Percentiles rank a stretch among this genome's conserved stretches.
phyloP scores from a whole-genome alignment of 768 basidiomycete species.

The Rhodosporidiobolus sp. region DNA sequence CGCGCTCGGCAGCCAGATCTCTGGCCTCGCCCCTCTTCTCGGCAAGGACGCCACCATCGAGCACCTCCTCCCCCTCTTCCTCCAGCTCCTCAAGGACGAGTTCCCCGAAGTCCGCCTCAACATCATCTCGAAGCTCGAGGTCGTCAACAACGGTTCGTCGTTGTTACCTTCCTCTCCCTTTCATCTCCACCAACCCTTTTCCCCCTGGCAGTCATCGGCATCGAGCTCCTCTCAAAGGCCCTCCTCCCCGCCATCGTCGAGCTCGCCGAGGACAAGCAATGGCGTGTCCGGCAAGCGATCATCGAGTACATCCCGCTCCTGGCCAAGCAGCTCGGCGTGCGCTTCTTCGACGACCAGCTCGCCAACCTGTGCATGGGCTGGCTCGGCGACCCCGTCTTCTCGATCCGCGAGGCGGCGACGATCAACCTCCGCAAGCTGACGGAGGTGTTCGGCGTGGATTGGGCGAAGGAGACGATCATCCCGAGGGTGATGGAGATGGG shows the following conservation, averaged over 20 bases:
- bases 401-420: conserved; percentile 97
- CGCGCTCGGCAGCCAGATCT: conserved; percentile 91
- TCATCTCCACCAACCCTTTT: background rate
- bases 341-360: conserved; percentile 96
- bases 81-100: conserved; percentile 94
- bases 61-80: conserved; percentile 91
- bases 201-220: conserved; percentile 78
- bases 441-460: conserved; percentile 97
- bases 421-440: conserved; percentile 94
- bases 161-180: no score
- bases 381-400: conserved; percentile 96
- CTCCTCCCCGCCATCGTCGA: conserved; percentile 96
- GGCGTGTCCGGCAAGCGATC: conserved; percentile 98
- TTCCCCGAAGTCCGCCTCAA: conserved; percentile 97
- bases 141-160: conserved; percentile 77
- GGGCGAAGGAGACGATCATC: conserved; percentile 89
- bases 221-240: conserved; percentile 87
- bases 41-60: conserved; percentile 92
- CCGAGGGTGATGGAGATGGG: conserved; percentile 98
- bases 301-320: conserved; percentile 99
- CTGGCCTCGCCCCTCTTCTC: conserved; percentile 88
- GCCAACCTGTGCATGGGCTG: conserved; percentile 98
- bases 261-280: conserved; percentile 97
- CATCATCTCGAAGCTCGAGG: conserved; percentile 97
- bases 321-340: conserved; percentile 92